Base-by-base conservation (phyloP, 139 green algal genomes). In the Volvox reticuliferus region DNA sequence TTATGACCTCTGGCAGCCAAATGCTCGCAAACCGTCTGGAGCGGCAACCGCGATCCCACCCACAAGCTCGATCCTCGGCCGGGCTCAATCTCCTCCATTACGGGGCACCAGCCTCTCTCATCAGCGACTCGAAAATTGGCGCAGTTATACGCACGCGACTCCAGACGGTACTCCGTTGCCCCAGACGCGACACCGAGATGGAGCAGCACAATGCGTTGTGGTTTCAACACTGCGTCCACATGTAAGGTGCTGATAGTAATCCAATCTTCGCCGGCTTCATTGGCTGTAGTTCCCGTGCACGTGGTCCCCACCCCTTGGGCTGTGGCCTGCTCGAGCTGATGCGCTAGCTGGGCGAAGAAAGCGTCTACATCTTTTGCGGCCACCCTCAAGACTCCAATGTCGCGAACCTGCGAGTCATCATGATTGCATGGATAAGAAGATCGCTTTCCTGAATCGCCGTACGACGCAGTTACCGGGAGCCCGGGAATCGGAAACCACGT, bases 101-200 rank as follows among this genome's bases (percentile, higher is more conserved):
- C 5, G 5, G 87, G 87, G 18, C 69, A 36, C 61, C 76, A 86
- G 24, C 76, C 87, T 26, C 16, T 3, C 35, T 69, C 76, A 28
- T 91, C 87, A 0, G 94, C 93, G 14, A 94, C 73, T 0, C 94
- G 88, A 71, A 96, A 96, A 6, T 79, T 88, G 3, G 87, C 88
- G 13, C 95, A 94, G 67, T 96, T 96, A 36, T 81, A 81, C 1
- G 93, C 94, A 13, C 82, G 89, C 73, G 55, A 75, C 86, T 96
- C 94, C 62, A 96, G 82, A 19, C 91, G 91, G 71, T 93, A 92
- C 13, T 50, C 19, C 0, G 5, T 1, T 20, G 87, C 86, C 0
- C 24, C 86, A 18, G 22, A n/a, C 28, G 93, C 94, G 12, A 96
- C 93, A 1, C 94, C 94, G 24, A 96, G 61, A 71, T 94, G 89